Evolutionary conservation across 352 stramenopile species (phyloP), one percentile per base, ranked within the genome.

Genomic region (Pythium aquatile): DNA sequence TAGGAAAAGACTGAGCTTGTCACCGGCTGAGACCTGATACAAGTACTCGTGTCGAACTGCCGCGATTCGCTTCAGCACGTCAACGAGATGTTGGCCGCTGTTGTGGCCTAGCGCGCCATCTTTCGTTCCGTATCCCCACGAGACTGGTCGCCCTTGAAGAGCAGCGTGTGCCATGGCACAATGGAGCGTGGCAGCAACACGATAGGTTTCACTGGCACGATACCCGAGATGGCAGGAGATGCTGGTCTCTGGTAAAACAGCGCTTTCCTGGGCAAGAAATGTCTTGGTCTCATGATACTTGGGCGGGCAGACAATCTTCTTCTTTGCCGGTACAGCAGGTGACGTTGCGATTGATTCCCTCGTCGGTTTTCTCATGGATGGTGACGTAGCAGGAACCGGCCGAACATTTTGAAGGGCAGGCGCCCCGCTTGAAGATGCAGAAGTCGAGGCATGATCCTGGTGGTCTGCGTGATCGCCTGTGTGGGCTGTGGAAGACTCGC

Each of bases 1-100:
- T 26, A 89, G 78, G 58, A 91, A 89, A 29, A 91, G 56, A 63
- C 82, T 91, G 17, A 87, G 51, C 3, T 76, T 73, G 51, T 87
- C 70, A 28, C 82, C 82, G 6, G 82, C 78, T 0, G 82, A 83
- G 8, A 82, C 69, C 20, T 70, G 69, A 24, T 71, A 62, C 58
- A 86, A 37, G 16, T 73, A 66, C n/a, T 72, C 42, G 1, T 65
- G 69, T 4, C 77, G 72, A 16, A 88, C 87, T 17, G 62, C 55
- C 17, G 74, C 54, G 24, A 89, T 44, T 6, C 42, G 28, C 54
- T 82, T 84, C 40, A 81, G 68, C 30, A 61, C 37, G 2, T 42
- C 13, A 9, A 63, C 69, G 1, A 69, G 32, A 1, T 55, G 29
- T 20, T 68, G 59, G 28, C 75, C 79, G 26, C 70, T 74, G 35